Conservation (phyloP, 129 eudicot species). For the Flaveria robusta region DNA sequence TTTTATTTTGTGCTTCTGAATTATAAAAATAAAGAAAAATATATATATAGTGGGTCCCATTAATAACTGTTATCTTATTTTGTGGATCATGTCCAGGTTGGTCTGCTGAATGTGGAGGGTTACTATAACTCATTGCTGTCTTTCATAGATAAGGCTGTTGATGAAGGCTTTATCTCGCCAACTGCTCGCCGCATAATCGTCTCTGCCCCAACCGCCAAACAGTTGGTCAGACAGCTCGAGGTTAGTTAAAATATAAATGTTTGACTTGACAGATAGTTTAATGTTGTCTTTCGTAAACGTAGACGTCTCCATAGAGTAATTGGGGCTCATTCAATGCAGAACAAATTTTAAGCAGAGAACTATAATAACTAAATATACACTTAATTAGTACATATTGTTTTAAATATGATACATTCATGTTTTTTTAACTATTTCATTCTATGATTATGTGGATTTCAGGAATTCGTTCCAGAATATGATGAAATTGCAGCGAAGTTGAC, state of each 20-base stretch:
- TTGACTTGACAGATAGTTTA: too few species aligned
- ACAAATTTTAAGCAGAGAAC: too few species aligned
- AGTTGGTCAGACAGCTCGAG: conserved; percentile 83
- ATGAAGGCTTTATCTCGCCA: conserved; percentile 95
- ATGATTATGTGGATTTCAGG: conserved; percentile 43
- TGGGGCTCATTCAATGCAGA: too few species aligned
- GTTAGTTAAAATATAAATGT: conserved; percentile 32
- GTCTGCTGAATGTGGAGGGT: conserved; percentile 93
- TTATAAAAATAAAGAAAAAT: neutral
- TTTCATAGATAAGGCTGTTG: conserved; percentile 94
- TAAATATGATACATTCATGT: too few species aligned
- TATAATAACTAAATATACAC: too few species aligned
- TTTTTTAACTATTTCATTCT: too few species aligned
- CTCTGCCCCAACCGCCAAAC: conserved; percentile 83
- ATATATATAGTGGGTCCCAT: conserved; percentile 11
- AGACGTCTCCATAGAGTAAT: too few species aligned
- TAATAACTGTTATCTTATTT: conserved; percentile 20
- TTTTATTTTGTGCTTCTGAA: conserved; percentile 15
- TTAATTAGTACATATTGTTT: too few species aligned
- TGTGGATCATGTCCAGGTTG: conserved; percentile 72
- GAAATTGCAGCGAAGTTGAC: conserved; percentile 67
- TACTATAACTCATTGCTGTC: conserved; percentile 85
- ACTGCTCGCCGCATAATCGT: conserved; percentile 78
- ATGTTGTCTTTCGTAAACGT: too few species aligned
- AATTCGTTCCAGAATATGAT: conserved; percentile 75